phyloP scores from a whole-genome alignment of 2,329 filamentous ascomycete genomes.

The Alternaria longipes region DNA sequence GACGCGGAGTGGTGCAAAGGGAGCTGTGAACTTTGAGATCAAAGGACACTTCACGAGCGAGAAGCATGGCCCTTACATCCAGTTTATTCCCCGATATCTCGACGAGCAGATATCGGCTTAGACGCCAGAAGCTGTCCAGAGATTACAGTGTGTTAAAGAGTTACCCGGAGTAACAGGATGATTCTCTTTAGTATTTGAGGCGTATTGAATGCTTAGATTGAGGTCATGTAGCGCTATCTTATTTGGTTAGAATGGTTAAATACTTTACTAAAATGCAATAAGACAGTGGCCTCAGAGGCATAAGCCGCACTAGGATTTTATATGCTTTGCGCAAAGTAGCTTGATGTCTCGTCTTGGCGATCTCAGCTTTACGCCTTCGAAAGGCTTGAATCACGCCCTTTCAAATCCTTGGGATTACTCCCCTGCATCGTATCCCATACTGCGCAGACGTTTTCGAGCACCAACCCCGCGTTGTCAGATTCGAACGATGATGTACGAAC shows the following conservation, averaged over 20 bases:
- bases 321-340: neutral
- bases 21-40: slow-evolving; percentile 1
- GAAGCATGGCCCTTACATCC: slow-evolving; percentile 6
- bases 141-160: neutral
- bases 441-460: neutral
- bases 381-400: neutral
- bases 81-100: neutral
- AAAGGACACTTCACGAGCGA: slow-evolving; percentile 6
- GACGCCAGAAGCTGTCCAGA: neutral
- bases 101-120: neutral
- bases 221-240: neutral
- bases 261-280: neutral
- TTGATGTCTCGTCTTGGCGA: neutral
- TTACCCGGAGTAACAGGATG: neutral
- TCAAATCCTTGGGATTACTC: neutral
- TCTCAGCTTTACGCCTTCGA: neutral
- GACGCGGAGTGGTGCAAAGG: neutral
- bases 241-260: neutral
- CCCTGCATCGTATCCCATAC: no score
- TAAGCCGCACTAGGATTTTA: neutral
- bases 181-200: neutral
- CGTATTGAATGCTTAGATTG: neutral
- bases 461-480: neutral
- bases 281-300: neutral
- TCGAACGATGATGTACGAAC: neutral